Evolutionary conservation across 495 filamentous ascomycete genomes (phyloP), one percentile per base, ranked within the genome.

Genomic region (Chaetomidium leptoderma): DNA sequence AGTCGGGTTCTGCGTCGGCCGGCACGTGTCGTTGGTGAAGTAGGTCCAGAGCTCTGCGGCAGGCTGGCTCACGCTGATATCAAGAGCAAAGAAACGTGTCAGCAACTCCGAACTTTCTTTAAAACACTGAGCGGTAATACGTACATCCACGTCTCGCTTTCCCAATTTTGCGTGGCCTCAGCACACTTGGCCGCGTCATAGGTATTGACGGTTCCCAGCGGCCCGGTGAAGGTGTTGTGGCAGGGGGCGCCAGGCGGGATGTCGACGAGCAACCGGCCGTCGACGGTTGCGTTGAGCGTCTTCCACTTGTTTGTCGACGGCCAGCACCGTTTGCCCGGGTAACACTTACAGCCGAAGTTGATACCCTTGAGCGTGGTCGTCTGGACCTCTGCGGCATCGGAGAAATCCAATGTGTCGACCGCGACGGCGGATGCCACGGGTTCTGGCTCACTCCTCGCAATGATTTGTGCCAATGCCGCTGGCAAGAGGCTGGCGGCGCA

Each of bases 1-100:
- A 3, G 61, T 56, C 5, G 70, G 65, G 26, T 79, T 62, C 27
- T 68, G 60, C 55, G 78, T 84, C 16, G 83, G 82, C 33, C 59
- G 55, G 58, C 73, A 76, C n/a, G 70, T 73, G 32, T 72, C 63
- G 62, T 74, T 74, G 49, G 65, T 72, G 51, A 66, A 71, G 62
- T 69, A 74, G 17, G 66, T 73, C 69, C 69, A 74, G 46, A 47
- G 44, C 27, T 4, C 48, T 2, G 64, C 44, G 0, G 40, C 45
- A 0, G 69, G 68, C 63, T 72, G 70, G 42, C 57, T 60, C 4
- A 71, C 40, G 21, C 35, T 53, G 48, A 45, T 0, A 3, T 39
- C 4, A 11, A 16, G 4, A 16, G 16, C 36, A 7, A 39, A 1
- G 1, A 40, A 3, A 3, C 5, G 30, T 40, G 1, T 40, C 37